Percentiles rank a stretch among this genome's conserved stretches.
Evolutionary conservation across 2,329 filamentous ascomycete genomes (phyloP).

Genomic region (Aspergillus amoenus): DNA sequence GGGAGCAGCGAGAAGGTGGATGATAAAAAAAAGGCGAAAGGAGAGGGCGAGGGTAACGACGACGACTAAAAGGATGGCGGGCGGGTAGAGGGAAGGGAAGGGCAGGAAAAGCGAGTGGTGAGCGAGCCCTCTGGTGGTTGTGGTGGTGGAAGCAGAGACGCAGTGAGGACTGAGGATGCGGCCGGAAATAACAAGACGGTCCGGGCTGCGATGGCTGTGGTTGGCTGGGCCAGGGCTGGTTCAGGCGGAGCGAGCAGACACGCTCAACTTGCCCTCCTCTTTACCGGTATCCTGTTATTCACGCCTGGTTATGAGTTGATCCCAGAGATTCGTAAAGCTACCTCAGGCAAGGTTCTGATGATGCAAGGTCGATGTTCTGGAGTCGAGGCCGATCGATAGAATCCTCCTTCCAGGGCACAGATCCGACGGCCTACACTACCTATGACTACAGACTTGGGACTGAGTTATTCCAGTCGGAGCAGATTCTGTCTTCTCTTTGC

Average conservation of each 20-base stretch:
- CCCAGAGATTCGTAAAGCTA: background rate
- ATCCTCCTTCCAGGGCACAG: background rate
- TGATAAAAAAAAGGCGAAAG: background rate
- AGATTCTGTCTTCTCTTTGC: background rate
- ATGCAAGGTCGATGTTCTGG: background rate
- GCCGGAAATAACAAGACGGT: conserved; percentile 13
- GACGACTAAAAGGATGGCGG: conserved; percentile 1
- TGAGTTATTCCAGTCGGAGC: too few relatives aligned
- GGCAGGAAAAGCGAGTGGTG: conserved; percentile 1
- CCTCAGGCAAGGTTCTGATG: background rate
- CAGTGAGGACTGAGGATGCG: conserved; percentile 3
- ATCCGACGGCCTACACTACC: background rate
- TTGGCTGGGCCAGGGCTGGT: background rate
- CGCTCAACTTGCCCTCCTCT: background rate
- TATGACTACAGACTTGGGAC: too few relatives aligned
- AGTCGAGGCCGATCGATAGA: background rate
- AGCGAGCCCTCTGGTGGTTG: background rate
- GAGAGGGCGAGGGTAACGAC: conserved; percentile 4
- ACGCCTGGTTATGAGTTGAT: background rate
- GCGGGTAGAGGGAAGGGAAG: conserved; percentile 1
- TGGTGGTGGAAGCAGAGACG: conserved; percentile 9
- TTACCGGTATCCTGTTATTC: background rate
- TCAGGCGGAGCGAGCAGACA: background rate
- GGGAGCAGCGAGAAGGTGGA: background rate
- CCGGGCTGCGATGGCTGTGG: conserved; percentile 5